These are phyloP conservation scores for Lentinula novae-zelandiae DNA, from an alignment of 1,284 basidiomycete species.

Conservation along the genomic window DNA sequence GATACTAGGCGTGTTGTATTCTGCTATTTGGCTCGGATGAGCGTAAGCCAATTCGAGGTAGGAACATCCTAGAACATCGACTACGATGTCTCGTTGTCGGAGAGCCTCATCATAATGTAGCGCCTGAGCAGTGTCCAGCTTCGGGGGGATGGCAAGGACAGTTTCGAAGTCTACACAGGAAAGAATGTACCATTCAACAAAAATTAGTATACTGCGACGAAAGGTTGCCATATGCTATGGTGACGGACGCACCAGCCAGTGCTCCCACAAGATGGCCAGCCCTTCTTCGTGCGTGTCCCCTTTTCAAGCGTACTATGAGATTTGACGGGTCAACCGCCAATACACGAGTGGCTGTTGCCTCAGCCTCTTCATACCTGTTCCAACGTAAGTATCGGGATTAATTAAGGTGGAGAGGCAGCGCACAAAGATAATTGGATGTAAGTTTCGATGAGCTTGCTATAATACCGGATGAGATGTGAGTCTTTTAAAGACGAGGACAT, in stretches of 20 bases:
- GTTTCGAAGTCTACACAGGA: slow-evolving; percentile 19
- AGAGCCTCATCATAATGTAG: slow-evolving; percentile 3
- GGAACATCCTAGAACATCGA: neutral
- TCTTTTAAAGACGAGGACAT: neutral
- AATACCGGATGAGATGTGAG: slow-evolving; percentile 2
- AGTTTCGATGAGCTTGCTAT: slow-evolving; percentile 5
- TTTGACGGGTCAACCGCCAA: slow-evolving; percentile 37
- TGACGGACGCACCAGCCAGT: slow-evolving; percentile 27
- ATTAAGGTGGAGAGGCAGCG: neutral
- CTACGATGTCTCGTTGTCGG: neutral
- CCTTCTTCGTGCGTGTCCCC: slow-evolving; percentile 39
- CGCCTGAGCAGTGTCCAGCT: neutral
- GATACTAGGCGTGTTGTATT: neutral
- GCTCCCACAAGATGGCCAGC: slow-evolving; percentile 32
- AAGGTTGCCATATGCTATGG: no score
- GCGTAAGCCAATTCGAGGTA: neutral
- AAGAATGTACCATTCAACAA: no score
- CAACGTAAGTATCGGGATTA: neutral
- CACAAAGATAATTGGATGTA: slow-evolving; percentile 10
- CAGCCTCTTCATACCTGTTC: slow-evolving; percentile 38
- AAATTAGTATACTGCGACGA: no score
- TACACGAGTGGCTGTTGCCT: slow-evolving; percentile 36
- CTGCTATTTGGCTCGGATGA: neutral
- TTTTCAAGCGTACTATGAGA: slow-evolving; percentile 38
- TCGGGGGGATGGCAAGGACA: neutral